phyloP scores from a whole-genome alignment of 2,329 filamentous ascomycete species.

The Trichothecium sympodiale region DNA sequence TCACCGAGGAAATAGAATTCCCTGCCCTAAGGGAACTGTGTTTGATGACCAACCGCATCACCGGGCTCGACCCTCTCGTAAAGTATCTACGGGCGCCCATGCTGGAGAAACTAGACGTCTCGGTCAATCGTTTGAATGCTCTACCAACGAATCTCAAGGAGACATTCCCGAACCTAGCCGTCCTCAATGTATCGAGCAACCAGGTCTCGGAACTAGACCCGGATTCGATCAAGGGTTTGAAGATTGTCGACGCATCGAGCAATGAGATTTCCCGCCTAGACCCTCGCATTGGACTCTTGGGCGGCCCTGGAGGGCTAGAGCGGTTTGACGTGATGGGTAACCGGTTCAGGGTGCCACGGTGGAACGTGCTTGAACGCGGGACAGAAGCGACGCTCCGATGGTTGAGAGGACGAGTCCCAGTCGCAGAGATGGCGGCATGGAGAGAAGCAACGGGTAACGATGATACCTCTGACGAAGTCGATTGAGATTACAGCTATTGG shows the following conservation, averaged over 20 bases:
- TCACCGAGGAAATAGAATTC: slow-evolving; percentile 56
- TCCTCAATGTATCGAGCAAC: slow-evolving; percentile 70
- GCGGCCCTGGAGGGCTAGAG: slow-evolving; percentile 48
- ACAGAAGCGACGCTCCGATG: slow-evolving; percentile 77
- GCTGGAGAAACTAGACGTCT: slow-evolving; percentile 69
- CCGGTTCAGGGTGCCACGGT: slow-evolving; percentile 76
- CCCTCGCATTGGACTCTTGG: slow-evolving; percentile 67
- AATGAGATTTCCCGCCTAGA: slow-evolving; percentile 80
- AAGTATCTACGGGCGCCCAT: slow-evolving; percentile 59
- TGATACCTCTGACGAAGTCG: slow-evolving; percentile 1
- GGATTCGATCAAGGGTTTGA: slow-evolving; percentile 62
- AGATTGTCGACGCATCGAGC: slow-evolving; percentile 65
- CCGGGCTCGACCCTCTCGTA: slow-evolving; percentile 55
- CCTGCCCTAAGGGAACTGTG: slow-evolving; percentile 69
- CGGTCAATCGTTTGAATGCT: slow-evolving; percentile 65
- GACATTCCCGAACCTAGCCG: slow-evolving; percentile 57
- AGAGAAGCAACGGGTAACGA: slow-evolving; percentile 32
- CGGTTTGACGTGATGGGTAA: slow-evolving; percentile 74
- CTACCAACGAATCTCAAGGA: slow-evolving; percentile 53
- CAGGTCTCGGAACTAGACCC: slow-evolving; percentile 62
- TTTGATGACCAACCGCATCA: slow-evolving; percentile 63
- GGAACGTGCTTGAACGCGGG: slow-evolving; percentile 73
- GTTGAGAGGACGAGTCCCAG: slow-evolving; percentile 65
- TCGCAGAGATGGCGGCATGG: slow-evolving; percentile 47
- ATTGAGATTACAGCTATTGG: background rate